Evolutionary conservation across 2,329 filamentous ascomycete species (phyloP).

Genomic region (Parascedosporium putredinis): DNA sequence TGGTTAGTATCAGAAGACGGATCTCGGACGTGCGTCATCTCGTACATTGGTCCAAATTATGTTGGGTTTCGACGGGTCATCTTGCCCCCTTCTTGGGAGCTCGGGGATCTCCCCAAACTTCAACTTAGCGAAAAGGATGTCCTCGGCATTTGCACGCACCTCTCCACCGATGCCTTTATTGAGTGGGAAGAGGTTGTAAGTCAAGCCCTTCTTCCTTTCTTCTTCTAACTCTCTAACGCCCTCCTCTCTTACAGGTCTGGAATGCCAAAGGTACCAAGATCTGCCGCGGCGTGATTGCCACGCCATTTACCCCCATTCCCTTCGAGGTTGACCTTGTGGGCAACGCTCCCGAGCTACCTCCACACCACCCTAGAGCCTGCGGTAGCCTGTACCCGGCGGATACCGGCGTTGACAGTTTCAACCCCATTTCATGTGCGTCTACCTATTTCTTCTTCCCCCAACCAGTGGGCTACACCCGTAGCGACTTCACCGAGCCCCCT

Average conservation of each 20-base stretch:
- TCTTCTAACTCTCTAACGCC: not conserved
- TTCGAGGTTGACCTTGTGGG: conserved; percentile 38
- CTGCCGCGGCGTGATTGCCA: conserved; percentile 44
- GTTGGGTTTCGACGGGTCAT: conserved; percentile 44
- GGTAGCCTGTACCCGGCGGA: conserved; percentile 30
- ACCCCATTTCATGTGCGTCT: conserved; percentile 34
- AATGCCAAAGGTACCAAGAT: conserved; percentile 23
- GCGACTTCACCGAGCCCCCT: not conserved
- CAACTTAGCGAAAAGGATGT: conserved; percentile 30
- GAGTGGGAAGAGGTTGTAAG: conserved; percentile 43
- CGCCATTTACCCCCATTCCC: conserved; percentile 36
- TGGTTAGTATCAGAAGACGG: conserved; percentile 29
- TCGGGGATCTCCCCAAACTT: conserved; percentile 25
- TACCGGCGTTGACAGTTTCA: conserved; percentile 20
- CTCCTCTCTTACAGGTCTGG: conserved; percentile 29
- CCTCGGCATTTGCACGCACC: conserved; percentile 37
- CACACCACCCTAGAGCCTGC: conserved; percentile 34
- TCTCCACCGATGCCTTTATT: conserved; percentile 42
- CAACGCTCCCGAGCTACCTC: conserved; percentile 13
- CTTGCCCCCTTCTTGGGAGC: conserved; percentile 24
- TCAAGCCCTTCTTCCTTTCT: not conserved
- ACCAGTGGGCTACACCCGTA: conserved; percentile 2
- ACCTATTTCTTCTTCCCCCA: conserved; percentile 14
- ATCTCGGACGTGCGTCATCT: conserved; percentile 32
- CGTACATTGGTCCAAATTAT: conserved; percentile 39